Base-by-base conservation (phyloP, 2,329 filamentous ascomycete species). In the Aureobasidium sp. region DNA sequence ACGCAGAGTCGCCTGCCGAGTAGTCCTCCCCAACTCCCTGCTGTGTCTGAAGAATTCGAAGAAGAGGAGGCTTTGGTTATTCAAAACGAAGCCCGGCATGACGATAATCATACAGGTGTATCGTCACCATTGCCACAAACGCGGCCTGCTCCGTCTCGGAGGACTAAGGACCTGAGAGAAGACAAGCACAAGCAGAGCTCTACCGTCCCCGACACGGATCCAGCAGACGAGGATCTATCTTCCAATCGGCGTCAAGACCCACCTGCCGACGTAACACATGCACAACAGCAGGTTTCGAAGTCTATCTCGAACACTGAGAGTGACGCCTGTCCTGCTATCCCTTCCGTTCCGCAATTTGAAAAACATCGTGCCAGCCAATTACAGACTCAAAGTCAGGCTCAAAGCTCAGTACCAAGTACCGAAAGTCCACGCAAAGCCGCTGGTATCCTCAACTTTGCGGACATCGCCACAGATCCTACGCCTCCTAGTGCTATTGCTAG, bases 361-460 rank as follows among this genome's bases (percentile, higher is more conserved):
- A 4, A 29, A 57, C 63, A 29, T 67, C 70, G 69, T 54, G 65
- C 62, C 10, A 70, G 68, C 55, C 65, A 60, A 29, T n/a, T 63
- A n/a, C 31, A 29, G 33, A 49, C 42, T 5, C 47, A 40, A 47
- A 46, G 31, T 23, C 45, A 57, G 38, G 31, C 11, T n/a, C 51
- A 51, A 31, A 58, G 21, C 29, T 61, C 60, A n/a, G n/a, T 35
- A 7, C 25, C 29, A 6, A 64, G 63, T 4, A 63, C 66, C 9
- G 67, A 69, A 10, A 70, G 70, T n/a, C 71, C 71, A 17, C 65
- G 68, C 23, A 69, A 68, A 49, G 63, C 64, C n/a, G 69, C 68
- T 9, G 67, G 68, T 15, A 66, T 70, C 1, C 64, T 68, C 9
- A 65, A 63, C 4, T 69, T 73, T 42, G 65, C 65, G 15, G 70